These are phyloP conservation scores for Aegilops bicornis DNA, from an alignment of 176 grass and related monocot species.

Conservation along the genomic window DNA sequence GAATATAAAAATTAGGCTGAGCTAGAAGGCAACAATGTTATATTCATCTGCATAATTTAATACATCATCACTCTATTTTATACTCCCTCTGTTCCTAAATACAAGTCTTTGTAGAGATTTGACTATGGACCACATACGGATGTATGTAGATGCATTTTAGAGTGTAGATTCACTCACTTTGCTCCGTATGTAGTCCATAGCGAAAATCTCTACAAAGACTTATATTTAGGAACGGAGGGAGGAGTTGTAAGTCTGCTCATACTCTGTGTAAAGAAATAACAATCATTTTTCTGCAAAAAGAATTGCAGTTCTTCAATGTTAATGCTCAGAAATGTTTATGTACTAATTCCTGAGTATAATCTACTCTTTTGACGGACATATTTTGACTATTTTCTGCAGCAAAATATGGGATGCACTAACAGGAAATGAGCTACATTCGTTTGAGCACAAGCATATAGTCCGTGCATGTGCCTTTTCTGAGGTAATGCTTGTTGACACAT, in stretches of 20 bases:
- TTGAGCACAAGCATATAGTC: slow-evolving; percentile 98
- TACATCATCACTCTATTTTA: neutral
- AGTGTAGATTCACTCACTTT: too few species aligned
- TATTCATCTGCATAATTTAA: neutral
- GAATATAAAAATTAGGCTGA: neutral
- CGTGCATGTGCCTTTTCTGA: slow-evolving; percentile 96
- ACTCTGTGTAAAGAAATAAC: neutral
- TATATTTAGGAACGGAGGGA: too few species aligned
- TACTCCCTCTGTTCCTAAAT: too few species aligned
- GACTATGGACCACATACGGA: too few species aligned
- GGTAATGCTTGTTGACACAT: slow-evolving; percentile 38
- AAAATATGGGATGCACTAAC: slow-evolving; percentile 98
- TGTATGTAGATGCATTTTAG: too few species aligned
- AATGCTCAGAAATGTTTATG: neutral
- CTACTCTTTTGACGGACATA: slow-evolving; percentile 3
- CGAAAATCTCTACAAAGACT: too few species aligned
- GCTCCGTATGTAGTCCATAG: too few species aligned
- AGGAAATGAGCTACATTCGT: slow-evolving; percentile 87
- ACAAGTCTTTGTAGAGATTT: too few species aligned
- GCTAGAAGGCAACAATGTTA: neutral
- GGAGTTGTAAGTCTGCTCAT: neutral
- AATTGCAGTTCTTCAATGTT: neutral
- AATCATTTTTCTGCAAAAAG: neutral
- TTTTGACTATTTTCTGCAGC: slow-evolving; percentile 36
- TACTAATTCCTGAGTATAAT: neutral